These are phyloP conservation scores for Zizania palustris DNA, from an alignment of 202 grass and related monocot species.

Conservation along the genomic window DNA sequence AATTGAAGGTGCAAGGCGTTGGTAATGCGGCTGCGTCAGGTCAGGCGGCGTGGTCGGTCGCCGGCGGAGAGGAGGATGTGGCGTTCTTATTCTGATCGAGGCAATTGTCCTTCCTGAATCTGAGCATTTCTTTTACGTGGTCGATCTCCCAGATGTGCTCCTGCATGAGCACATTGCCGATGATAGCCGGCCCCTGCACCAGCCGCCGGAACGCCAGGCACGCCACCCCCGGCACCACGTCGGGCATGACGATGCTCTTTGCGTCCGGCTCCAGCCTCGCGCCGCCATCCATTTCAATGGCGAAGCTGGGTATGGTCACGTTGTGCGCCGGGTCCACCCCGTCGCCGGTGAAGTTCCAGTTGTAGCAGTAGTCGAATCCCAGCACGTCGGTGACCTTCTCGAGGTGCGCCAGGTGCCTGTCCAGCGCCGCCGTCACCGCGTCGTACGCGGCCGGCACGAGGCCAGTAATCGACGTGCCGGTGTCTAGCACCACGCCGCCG, in stretches of 20 bases:
- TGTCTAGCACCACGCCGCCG: conserved; percentile 67
- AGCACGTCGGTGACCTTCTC: conserved; percentile 21
- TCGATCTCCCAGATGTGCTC: too few species aligned
- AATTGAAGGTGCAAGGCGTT: too few species aligned
- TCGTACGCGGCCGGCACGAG: conserved; percentile 42
- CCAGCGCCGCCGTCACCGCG: conserved; percentile 44
- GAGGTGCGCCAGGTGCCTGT: conserved; percentile 47
- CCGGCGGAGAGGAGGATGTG: background rate
- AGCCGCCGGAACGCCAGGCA: conserved; percentile 56
- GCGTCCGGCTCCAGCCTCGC: conserved; percentile 55
- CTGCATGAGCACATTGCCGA: conserved; percentile 65
- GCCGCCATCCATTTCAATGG: background rate
- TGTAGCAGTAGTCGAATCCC: conserved; percentile 82
- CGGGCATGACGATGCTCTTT: conserved; percentile 73
- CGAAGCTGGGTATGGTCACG: too few species aligned
- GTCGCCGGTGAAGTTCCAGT: conserved; percentile 46
- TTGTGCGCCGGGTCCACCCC: conserved; percentile 35
- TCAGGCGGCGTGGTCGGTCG: too few species aligned
- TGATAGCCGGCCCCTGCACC: conserved; percentile 20
- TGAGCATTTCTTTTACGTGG: conserved; percentile 8
- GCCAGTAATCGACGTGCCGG: conserved; percentile 26
- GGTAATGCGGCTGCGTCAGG: too few species aligned
- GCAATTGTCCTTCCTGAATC: conserved; percentile 70
- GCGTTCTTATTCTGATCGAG: background rate
- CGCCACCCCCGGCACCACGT: conserved; percentile 51